These are phyloP conservation scores for Cornus florida DNA, from an alignment of 148 eudicot genomes.

Conservation along the genomic window DNA sequence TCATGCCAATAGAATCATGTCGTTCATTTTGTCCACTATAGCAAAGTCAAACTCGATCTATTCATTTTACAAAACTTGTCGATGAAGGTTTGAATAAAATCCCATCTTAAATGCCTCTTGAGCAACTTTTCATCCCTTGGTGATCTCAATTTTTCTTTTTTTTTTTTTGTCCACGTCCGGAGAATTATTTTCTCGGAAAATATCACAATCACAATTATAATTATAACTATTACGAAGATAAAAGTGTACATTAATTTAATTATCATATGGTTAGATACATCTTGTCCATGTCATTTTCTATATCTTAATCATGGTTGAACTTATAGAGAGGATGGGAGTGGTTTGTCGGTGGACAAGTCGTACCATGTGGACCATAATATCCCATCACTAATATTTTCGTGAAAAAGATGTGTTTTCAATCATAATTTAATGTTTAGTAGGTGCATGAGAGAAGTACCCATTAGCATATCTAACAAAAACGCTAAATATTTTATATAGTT, in stretches of 20 bases:
- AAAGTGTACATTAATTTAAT: too few relatives aligned
- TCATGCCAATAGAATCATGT: neutral
- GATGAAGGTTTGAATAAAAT: slow-evolving; percentile 15
- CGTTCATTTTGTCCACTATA: neutral
- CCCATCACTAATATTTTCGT: slow-evolving; percentile 2
- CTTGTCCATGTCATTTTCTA: neutral
- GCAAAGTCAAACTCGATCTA: slow-evolving; percentile 17
- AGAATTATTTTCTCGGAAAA: slow-evolving; percentile 3
- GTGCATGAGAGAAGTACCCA: neutral
- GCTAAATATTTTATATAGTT: too few relatives aligned
- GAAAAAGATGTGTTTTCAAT: neutral
- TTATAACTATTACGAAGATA: too few relatives aligned
- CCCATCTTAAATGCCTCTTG: neutral
- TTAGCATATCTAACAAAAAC: too few relatives aligned
- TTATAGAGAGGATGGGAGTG: neutral
- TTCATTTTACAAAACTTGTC: slow-evolving; percentile 5
- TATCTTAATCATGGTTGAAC: neutral
- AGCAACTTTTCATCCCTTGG: neutral
- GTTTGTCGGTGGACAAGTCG: slow-evolving; percentile 15
- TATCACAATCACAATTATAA: neutral
- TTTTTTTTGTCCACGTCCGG: neutral
- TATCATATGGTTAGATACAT: neutral
- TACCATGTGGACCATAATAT: slow-evolving; percentile 3
- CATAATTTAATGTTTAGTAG: neutral
- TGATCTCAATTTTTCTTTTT: slow-evolving; percentile 1